Percentiles rank a stretch among this genome's conserved stretches.
Conservation (phyloP, 2,329 filamentous ascomycete species). For the Talaromyces sp. region DNA sequence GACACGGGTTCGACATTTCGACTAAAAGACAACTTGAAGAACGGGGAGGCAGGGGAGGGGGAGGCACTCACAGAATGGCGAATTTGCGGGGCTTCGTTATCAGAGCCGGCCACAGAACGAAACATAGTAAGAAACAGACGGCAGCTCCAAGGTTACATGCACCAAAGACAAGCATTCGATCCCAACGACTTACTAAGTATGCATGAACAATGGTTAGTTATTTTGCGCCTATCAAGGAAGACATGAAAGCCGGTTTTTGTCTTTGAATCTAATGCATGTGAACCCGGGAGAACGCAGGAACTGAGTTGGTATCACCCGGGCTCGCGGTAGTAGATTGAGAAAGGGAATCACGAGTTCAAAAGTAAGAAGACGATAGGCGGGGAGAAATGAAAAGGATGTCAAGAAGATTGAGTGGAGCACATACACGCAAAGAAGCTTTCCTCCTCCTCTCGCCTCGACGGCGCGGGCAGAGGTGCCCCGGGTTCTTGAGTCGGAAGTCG, state of each 20-base stretch:
- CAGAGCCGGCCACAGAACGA: slow-evolving; percentile 82
- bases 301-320: slow-evolving; percentile 36
- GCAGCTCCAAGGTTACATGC: slow-evolving; percentile 86
- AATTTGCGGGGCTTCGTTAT: slow-evolving; percentile 85
- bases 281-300: slow-evolving; percentile 40
- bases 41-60: not conserved
- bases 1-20: not conserved
- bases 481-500: slow-evolving; percentile 83
- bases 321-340: slow-evolving; percentile 22
- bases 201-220: slow-evolving; percentile 22
- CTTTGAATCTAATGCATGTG: slow-evolving; percentile 26
- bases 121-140: slow-evolving; percentile 87
- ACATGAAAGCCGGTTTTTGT: slow-evolving; percentile 4
- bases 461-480: slow-evolving; percentile 81
- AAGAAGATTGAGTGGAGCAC: slow-evolving; percentile 43
- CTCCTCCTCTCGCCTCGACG: slow-evolving; percentile 84
- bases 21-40: not conserved
- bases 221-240: not conserved
- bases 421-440: slow-evolving; percentile 94
- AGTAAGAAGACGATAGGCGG: slow-evolving; percentile 2
- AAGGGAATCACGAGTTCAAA: slow-evolving; percentile 26
- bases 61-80: slow-evolving; percentile 83
- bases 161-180: slow-evolving; percentile 86
- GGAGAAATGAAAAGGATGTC: not conserved
- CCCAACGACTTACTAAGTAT: slow-evolving; percentile 86